Conservation (phyloP, 352 stramenopile species). For the Phytophthora syringae region DNA sequence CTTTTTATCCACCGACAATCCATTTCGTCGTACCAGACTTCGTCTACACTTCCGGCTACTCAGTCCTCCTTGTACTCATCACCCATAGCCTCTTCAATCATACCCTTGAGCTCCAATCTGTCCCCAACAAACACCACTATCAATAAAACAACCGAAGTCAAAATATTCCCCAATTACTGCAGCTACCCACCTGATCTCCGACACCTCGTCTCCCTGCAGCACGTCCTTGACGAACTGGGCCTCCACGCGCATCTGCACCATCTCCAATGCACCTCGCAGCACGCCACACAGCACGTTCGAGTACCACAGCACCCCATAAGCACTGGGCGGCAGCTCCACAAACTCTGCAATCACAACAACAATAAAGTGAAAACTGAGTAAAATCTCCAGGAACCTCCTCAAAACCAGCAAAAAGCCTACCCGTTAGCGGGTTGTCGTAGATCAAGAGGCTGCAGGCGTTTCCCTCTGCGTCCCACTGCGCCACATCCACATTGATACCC, state of each 20-base stretch:
- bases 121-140: slow-evolving; percentile 1
- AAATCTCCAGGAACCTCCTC: not conserved
- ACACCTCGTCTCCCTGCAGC: slow-evolving; percentile 86
- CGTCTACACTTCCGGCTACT: not conserved
- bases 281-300: slow-evolving; percentile 97
- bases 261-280: slow-evolving; percentile 95
- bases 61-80: slow-evolving; percentile 92
- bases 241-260: slow-evolving; percentile 92
- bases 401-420: slow-evolving; percentile 29
- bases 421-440: slow-evolving; percentile 96
- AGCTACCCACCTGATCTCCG: slow-evolving; percentile 73
- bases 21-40: not conserved
- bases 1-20: too few species aligned
- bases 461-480: slow-evolving; percentile 89
- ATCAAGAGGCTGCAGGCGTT: slow-evolving; percentile 94
- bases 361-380: slow-evolving; percentile 3
- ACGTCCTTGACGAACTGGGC: slow-evolving; percentile 87
- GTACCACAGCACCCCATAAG: slow-evolving; percentile 94
- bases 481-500: slow-evolving; percentile 93
- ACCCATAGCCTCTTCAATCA: slow-evolving; percentile 89
- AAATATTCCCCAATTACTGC: not conserved
- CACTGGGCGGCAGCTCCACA: slow-evolving; percentile 89
- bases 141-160: not conserved
- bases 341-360: slow-evolving; percentile 68
- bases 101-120: slow-evolving; percentile 87